phyloP scores from a whole-genome alignment of 148 eudicot genomes.

The Amaranthus cruentus region DNA sequence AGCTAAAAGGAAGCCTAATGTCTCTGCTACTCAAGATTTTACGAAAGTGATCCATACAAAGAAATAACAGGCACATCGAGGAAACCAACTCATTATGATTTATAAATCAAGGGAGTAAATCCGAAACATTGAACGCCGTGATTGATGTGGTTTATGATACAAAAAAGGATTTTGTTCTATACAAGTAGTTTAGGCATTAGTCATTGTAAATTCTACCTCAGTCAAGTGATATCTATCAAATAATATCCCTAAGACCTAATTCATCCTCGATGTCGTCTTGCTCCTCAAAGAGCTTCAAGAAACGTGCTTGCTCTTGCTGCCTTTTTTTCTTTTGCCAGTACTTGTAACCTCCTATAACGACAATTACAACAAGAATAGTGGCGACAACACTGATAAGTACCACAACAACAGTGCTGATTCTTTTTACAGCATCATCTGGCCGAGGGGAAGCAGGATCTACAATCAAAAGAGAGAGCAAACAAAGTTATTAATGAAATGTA shows the following conservation, averaged over 20 bases:
- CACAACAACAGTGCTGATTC: constrained; percentile 33
- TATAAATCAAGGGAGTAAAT: background rate
- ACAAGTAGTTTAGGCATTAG: background rate
- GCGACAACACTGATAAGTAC: constrained; percentile 35
- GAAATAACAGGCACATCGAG: no score
- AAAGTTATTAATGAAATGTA: background rate
- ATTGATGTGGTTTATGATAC: background rate
- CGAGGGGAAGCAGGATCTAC: constrained; percentile 35
- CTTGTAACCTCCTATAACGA: constrained; percentile 45
- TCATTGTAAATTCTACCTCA: constrained; percentile 8
- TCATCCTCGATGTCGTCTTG: constrained; percentile 75
- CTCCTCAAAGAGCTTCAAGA: constrained; percentile 79
- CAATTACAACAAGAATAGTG: constrained; percentile 35
- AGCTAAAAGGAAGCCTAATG: no score
- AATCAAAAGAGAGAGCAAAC: constrained; percentile 7
- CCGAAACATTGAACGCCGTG: background rate
- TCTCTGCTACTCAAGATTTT: no score
- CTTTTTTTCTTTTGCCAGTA: constrained; percentile 68
- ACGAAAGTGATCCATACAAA: no score
- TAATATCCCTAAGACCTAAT: constrained; percentile 52
- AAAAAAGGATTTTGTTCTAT: background rate
- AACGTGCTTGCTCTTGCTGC: constrained; percentile 78
- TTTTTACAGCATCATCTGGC: constrained; percentile 24
- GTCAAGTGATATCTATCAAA: constrained; percentile 3
- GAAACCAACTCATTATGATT: no score